Percentiles rank a stretch among this genome's conserved stretches.
These are phyloP conservation scores for Penicillium aurantiogriseum DNA, from an alignment of 2,329 filamentous ascomycete genomes.

Conservation along the genomic window DNA sequence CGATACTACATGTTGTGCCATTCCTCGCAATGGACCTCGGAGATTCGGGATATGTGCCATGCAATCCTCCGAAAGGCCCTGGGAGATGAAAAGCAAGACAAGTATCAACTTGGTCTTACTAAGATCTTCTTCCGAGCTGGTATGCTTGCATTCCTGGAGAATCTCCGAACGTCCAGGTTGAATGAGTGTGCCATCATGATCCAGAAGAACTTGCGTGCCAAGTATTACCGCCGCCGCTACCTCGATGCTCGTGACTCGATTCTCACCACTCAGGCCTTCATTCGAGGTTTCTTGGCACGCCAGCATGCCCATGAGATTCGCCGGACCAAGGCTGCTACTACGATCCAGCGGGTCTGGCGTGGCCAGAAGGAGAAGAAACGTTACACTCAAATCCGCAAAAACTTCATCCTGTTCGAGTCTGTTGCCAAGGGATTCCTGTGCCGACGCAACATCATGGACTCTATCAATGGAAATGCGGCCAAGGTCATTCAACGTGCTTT, in stretches of 20 bases:
- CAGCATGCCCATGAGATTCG: conserved; percentile 76
- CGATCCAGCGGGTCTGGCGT: conserved; percentile 92
- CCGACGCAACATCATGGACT: conserved; percentile 90
- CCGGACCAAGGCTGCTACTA: conserved; percentile 81
- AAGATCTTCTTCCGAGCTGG: conserved; percentile 99
- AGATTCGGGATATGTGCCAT: conserved; percentile 92
- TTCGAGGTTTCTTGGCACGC: conserved; percentile 75
- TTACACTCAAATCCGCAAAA: conserved; percentile 74
- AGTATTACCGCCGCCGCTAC: conserved; percentile 91
- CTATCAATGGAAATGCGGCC: conserved; percentile 86
- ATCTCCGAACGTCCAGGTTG: conserved; percentile 81
- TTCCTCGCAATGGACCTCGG: conserved; percentile 84
- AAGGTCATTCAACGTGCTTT: conserved; percentile 86
- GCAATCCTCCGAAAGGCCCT: conserved; percentile 86
- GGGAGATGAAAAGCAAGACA: conserved; percentile 77
- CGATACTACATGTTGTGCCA: conserved; percentile 98
- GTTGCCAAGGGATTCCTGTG: conserved; percentile 88
- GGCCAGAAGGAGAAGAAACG: conserved; percentile 84
- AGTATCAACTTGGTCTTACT: conserved; percentile 94
- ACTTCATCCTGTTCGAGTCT: conserved; percentile 85
- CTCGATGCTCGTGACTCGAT: conserved; percentile 81
- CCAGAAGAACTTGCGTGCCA: conserved; percentile 94
- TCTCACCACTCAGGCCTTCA: conserved; percentile 73
- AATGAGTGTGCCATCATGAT: conserved; percentile 97
- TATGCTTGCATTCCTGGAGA: conserved; percentile 97